A percentile compares a stretch with the other conserved stretches of the same genome.
Evolutionary conservation across 2,329 filamentous ascomycete genomes (phyloP).

Genomic region (Geosmithia flava): DNA sequence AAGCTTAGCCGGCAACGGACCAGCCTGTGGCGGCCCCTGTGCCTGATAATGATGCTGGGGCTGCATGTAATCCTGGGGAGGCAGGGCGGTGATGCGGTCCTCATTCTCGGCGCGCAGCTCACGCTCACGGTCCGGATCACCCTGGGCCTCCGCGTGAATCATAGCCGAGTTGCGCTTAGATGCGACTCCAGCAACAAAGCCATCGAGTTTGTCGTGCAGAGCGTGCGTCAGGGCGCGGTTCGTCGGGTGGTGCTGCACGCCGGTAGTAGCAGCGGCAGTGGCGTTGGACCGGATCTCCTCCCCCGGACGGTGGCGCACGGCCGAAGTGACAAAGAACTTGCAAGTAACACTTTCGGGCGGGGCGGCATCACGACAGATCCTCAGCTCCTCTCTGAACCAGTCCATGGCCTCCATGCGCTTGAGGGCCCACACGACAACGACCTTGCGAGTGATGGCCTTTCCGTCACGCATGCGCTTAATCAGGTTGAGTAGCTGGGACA

Average conservation of each 20-base stretch:
- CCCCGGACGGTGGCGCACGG: constrained; percentile 25
- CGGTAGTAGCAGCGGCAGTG: no score
- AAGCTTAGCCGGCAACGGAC: constrained; percentile 12
- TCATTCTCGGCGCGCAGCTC: constrained; percentile 73
- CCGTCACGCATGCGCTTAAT: constrained; percentile 94
- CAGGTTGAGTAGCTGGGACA: constrained; percentile 83
- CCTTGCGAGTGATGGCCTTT: constrained; percentile 81
- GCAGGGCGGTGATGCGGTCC: constrained; percentile 73
- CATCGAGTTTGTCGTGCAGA: constrained; percentile 79
- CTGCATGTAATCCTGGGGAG: constrained; percentile 52
- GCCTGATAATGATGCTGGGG: constrained; percentile 24
- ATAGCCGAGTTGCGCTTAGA: constrained; percentile 76
- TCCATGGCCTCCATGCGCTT: constrained; percentile 89
- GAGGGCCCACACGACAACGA: constrained; percentile 88
- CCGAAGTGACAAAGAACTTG: constrained; percentile 86
- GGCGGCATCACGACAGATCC: constrained; percentile 81
- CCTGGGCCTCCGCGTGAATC: constrained; percentile 70
- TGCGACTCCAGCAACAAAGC: constrained; percentile 76
- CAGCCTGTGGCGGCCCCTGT: constrained; percentile 10
- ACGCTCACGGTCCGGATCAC: constrained; percentile 65
- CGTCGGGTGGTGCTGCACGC: constrained; percentile 3
- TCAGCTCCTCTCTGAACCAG: constrained; percentile 92
- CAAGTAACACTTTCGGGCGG: constrained; percentile 82
- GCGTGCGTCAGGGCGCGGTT: constrained; percentile 55
- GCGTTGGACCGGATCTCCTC: constrained; percentile 17